Percentiles rank a stretch among this genome's conserved stretches.
Conservation (phyloP, 140 eudicot genomes). For the Anethum foeniculum region DNA sequence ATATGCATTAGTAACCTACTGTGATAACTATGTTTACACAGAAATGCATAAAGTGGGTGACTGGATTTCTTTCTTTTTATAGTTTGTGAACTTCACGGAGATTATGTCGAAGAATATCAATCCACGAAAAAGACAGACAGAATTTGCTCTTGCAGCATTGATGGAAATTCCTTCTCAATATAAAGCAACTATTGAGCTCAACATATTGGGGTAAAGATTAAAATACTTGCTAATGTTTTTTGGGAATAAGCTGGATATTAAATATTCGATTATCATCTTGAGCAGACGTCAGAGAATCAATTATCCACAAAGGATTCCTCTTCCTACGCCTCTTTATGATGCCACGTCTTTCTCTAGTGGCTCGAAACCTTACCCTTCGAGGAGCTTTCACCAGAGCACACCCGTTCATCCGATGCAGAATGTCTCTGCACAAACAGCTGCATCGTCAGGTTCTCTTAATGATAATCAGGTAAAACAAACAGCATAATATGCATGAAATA, state of each 20-base stretch:
- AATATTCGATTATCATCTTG: background rate
- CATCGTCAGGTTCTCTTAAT: conserved; percentile 33
- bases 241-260: background rate
- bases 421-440: conserved; percentile 11
- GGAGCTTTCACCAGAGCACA: conserved; percentile 24
- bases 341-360: conserved; percentile 10
- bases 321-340: conserved; percentile 46
- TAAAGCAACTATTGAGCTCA: conserved; percentile 65
- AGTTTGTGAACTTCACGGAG: conserved; percentile 82
- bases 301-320: conserved; percentile 36
- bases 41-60: background rate
- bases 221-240: background rate
- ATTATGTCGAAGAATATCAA: conserved; percentile 53
- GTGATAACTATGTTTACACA: background rate
- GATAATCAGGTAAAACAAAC: conserved; percentile 37
- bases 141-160: conserved; percentile 61
- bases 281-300: conserved; percentile 36
- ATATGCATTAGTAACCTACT: background rate
- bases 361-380: conserved; percentile 16
- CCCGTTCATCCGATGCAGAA: conserved; percentile 16
- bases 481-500: background rate
- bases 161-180: conserved; percentile 91
- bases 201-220: conserved; percentile 46
- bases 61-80: conserved; percentile 10
- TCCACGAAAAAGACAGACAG: conserved; percentile 35